Base-by-base conservation (phyloP, 1,139 yeast genomes). In the Yamadazyma aaseri region DNA sequence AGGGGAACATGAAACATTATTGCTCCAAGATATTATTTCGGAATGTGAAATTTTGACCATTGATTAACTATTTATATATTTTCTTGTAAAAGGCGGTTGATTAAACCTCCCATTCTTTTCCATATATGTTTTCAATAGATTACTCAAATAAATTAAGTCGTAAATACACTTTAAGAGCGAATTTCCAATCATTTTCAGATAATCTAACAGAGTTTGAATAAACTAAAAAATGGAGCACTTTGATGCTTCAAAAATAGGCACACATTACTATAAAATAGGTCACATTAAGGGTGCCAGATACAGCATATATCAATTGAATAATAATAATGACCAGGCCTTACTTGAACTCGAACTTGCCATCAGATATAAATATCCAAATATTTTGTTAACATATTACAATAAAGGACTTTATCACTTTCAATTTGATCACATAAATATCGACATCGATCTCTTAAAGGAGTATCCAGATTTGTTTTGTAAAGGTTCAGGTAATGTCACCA, bases 301-400 rank as follows among this genome's bases (percentile, higher is more conserved):
- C 45, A 53, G 56, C 25, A 20, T 45, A 35, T 28, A 51, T 51
- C 36, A 47, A 41, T 32, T 41, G 31, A 23, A 53, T 44, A 42
- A 52, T 34, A 40, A 20, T 26, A 58, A 55, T 40, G 74, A 69
- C 44, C 69, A 63, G 50, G 47, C 60, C 29, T 58, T 82, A 9
- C 61, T 80, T 12, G 83, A 80, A 43, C 71, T 81, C 32, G 90
- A 82, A 50, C 63, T 82, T 26, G 55, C 63, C 20, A 61, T 82
- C 33, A 63, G 90, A 34, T 65, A 68, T 43, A 58, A 66, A 22
- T 55, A 74, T 40, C 77, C 83, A 2, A 63, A 65, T 32, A 71
- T 74, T 6, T 58, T 83, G 28, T 70, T 80, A 5, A 74, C 81
- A 10, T 69, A 80, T 38, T 71, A 78, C 49, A 76, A 81, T 43